A percentile compares a stretch with the other conserved stretches of the same genome.
Evolutionary conservation across 164 flowering plant genomes (phyloP).

Genomic region (Protea cynaroides): DNA sequence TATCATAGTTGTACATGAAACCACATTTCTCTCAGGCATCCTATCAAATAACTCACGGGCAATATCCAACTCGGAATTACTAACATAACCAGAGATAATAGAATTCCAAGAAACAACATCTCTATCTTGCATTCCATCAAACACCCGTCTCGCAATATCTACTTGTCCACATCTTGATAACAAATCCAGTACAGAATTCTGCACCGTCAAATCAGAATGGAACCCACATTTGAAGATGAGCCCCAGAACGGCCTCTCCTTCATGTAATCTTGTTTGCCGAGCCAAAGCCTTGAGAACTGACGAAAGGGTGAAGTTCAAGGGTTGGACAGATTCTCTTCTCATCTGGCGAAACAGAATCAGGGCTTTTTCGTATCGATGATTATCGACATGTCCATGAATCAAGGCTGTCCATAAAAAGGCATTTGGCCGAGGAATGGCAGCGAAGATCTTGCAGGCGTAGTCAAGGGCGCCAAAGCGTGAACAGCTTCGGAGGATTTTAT

Average conservation of each 20-base stretch:
- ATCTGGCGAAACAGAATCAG: slow-evolving; percentile 18
- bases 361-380: slow-evolving; percentile 17
- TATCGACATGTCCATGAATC: slow-evolving; percentile 36
- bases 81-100: slow-evolving; percentile 31
- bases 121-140: slow-evolving; percentile 25
- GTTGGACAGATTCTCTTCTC: slow-evolving; percentile 16
- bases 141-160: slow-evolving; percentile 24
- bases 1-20: slow-evolving; percentile 42
- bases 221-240: slow-evolving; percentile 24
- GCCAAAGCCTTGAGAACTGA: slow-evolving; percentile 29
- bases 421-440: slow-evolving; percentile 31
- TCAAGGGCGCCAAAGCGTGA: slow-evolving; percentile 17
- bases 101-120: slow-evolving; percentile 41
- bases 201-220: slow-evolving; percentile 28
- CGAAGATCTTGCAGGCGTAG: slow-evolving; percentile 30
- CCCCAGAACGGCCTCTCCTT: slow-evolving; percentile 30
- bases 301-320: slow-evolving; percentile 30
- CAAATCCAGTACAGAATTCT: slow-evolving; percentile 31
- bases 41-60: slow-evolving; percentile 30
- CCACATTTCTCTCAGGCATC: slow-evolving; percentile 33
- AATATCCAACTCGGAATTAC: slow-evolving; percentile 16
- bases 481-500: slow-evolving; percentile 23
- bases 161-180: slow-evolving; percentile 28
- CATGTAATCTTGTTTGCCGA: slow-evolving; percentile 14
- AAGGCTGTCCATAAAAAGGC: slow-evolving; percentile 31